Evolutionary conservation across 2,329 filamentous ascomycete species (phyloP), one percentile per base, ranked within the genome.

Genomic region (Penicillium sp.): DNA sequence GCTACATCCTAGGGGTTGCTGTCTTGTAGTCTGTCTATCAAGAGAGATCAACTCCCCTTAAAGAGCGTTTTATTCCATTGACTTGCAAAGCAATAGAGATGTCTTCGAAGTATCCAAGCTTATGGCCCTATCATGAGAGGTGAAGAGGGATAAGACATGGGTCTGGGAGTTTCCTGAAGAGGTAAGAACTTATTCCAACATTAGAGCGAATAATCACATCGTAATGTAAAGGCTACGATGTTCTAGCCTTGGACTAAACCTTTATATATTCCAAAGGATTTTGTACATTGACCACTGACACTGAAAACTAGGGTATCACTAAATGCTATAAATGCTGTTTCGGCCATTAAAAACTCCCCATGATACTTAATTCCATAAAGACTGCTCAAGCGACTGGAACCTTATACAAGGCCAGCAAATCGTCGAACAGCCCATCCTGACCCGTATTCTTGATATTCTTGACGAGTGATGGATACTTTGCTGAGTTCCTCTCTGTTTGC

Each of bases 381-480:
- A 49, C 41, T 35, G 19, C 38, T 42, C 30, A 36, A 4, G 33
- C 10, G 9, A 31, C 14, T 44, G 5, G 19, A 33, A 49, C 12
- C 38, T 60, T 52, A 70, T 30, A 66, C 35, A 30, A 59, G 56
- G 26, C 77, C 77, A 14, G 77, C 78, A 69, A 96, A 94, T 68
- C 84, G 90, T 66, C 85, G 86, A 28, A 84, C 85, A 25, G 89
- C 81, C 89, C 90, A 93, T 1, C 77, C 78, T 53, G 83, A 84
- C 9, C 94, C 94, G 68, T 91, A 77, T 73, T 99, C 94, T 49
- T 94, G 85, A 71, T 99, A 99, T 69, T 99, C 91, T 58, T 89
- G 83, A 69, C 89, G 90, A 0, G 90, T 94, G n/a, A 97, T 89
- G 2, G 85, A 82, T 12, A 91, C 74, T 46, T 82, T 81, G 57